These are phyloP conservation scores for Trichophyton verrucosum DNA, from an alignment of 2,329 filamentous ascomycete genomes.

Conservation along the genomic window DNA sequence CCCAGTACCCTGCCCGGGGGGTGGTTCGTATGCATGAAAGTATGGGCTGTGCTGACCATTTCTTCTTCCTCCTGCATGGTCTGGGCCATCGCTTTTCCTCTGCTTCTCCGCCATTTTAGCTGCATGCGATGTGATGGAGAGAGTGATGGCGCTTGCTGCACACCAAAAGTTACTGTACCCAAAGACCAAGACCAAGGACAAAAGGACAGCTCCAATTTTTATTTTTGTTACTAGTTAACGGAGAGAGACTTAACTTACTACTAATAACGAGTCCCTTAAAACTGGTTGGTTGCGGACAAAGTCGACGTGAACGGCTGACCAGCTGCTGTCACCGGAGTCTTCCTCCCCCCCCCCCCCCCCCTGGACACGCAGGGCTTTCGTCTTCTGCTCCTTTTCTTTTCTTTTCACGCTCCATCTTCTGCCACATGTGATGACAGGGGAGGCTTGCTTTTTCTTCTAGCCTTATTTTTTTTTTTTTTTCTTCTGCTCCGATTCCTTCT, in stretches of 20 bases:
- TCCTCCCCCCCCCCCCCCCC: no score
- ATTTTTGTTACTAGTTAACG: no score
- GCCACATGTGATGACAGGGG: conserved; percentile 1
- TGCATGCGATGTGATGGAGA: not conserved
- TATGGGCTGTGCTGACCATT: not conserved
- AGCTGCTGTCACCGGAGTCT: no score
- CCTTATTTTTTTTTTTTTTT: not conserved
- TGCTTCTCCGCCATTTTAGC: not conserved
- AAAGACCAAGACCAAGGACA: no score
- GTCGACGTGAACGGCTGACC: not conserved
- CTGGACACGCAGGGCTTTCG: no score
- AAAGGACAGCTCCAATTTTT: no score
- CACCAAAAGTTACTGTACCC: not conserved
- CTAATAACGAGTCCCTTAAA: no score
- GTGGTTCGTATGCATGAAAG: not conserved
- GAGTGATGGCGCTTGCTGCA: not conserved
- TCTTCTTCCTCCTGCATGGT: not conserved
- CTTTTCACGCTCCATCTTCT: not conserved
- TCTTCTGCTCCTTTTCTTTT: not conserved
- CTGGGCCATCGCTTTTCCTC: not conserved
- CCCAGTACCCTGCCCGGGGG: not conserved
- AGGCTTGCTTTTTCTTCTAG: not conserved
- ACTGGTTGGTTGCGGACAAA: no score
- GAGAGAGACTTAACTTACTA: no score
- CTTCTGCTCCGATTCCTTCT: no score